Percentiles rank a stretch among this genome's conserved stretches.
Evolutionary conservation across 305 asterid genomes (phyloP).

Genomic region (Solanum chacoense): DNA sequence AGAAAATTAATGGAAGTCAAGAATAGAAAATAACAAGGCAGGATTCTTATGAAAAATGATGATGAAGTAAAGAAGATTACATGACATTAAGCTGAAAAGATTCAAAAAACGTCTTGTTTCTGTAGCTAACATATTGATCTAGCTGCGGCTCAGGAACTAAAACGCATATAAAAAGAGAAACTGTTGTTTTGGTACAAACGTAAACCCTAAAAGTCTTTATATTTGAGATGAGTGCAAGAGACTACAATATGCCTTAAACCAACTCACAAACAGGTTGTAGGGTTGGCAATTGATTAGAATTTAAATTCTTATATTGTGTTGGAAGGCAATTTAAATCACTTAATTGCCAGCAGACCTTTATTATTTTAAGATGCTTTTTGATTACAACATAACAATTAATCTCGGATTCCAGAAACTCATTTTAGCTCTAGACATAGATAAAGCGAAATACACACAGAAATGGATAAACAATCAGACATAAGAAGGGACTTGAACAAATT

Average conservation of each 20-base stretch:
- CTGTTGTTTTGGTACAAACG: background rate
- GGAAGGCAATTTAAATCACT: background rate
- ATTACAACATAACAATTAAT: background rate
- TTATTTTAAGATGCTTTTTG: background rate
- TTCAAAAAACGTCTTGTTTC: constrained; percentile 69
- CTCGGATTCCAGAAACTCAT: background rate
- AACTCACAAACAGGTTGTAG: background rate
- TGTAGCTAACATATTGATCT: constrained; percentile 59
- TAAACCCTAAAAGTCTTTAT: background rate
- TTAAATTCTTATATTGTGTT: background rate
- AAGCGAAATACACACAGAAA: background rate
- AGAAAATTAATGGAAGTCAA: background rate
- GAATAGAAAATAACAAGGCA: background rate
- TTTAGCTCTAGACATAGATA: background rate
- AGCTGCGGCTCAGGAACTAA: constrained; percentile 70
- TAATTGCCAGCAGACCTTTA: background rate
- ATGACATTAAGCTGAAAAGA: constrained; percentile 53
- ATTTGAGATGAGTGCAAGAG: background rate
- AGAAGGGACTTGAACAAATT: background rate
- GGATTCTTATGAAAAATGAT: background rate
- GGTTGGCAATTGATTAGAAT: background rate
- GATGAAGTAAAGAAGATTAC: constrained; percentile 12
- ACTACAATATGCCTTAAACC: background rate
- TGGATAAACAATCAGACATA: too few relatives aligned
- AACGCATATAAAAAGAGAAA: background rate